These are phyloP conservation scores for Lactifluus hygrophoroides DNA, from an alignment of 768 basidiomycete genomes.

Conservation along the genomic window DNA sequence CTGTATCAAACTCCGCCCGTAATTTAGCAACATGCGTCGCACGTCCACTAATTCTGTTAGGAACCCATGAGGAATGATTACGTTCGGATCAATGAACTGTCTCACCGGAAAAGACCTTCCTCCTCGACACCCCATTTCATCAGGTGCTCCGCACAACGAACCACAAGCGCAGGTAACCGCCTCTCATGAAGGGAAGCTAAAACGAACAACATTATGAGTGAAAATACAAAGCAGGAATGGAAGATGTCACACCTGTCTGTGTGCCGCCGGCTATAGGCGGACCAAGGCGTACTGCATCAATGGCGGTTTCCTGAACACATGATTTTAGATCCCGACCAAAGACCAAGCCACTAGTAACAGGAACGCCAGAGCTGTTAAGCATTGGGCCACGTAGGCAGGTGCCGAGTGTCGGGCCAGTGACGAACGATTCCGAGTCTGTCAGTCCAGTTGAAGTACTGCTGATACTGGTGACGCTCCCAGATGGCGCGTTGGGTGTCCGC, in stretches of 20 bases:
- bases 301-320: slow-evolving; percentile 50
- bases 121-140: slow-evolving; percentile 78
- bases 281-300: slow-evolving; percentile 24
- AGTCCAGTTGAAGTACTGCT: slow-evolving; percentile 41
- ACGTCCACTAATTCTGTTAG: slow-evolving; percentile 67
- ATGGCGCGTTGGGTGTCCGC: slow-evolving; percentile 54
- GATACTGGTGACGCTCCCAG: slow-evolving; percentile 27
- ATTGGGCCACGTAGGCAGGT: slow-evolving; percentile 47
- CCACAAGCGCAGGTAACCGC: slow-evolving; percentile 63
- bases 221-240: not conserved
- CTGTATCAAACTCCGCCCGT: slow-evolving; percentile 74
- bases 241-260: not conserved
- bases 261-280: slow-evolving; percentile 4
- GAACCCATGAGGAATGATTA: not conserved
- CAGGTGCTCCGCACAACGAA: slow-evolving; percentile 77
- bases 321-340: slow-evolving; percentile 54
- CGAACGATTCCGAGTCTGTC: slow-evolving; percentile 39
- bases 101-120: slow-evolving; percentile 79
- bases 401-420: slow-evolving; percentile 45
- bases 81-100: slow-evolving; percentile 5
- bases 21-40: slow-evolving; percentile 71
- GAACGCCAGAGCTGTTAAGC: slow-evolving; percentile 28
- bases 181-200: slow-evolving; percentile 20
- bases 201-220: slow-evolving; percentile 4
- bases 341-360: slow-evolving; percentile 42